phyloP scores from a whole-genome alignment of 768 basidiomycete species.

The Rubroboletus satanas region DNA sequence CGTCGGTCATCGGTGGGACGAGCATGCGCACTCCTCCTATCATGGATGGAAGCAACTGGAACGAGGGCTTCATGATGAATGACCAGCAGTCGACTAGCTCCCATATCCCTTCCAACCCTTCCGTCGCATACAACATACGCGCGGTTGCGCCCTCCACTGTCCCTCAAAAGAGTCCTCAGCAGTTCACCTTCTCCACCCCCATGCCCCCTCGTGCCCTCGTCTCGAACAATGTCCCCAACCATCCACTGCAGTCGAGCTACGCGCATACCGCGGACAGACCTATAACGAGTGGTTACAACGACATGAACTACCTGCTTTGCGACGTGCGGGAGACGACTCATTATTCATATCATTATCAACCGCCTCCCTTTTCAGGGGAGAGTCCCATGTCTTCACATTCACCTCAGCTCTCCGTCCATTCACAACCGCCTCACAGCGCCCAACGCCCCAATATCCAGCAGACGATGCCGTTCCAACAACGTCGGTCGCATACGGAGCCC shows the following conservation, averaged over 20 bases:
- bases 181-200: slow-evolving; percentile 40
- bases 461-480: slow-evolving; percentile 49
- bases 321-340: slow-evolving; percentile 48
- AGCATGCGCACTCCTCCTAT: slow-evolving; percentile 40
- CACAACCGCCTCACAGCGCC: slow-evolving; percentile 31
- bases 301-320: slow-evolving; percentile 42
- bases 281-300: slow-evolving; percentile 44
- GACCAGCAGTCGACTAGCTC: slow-evolving; percentile 37
- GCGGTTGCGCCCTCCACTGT: slow-evolving; percentile 43
- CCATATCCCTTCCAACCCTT: slow-evolving; percentile 38
- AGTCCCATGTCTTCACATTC: slow-evolving; percentile 41
- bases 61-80: slow-evolving; percentile 50
- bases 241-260: slow-evolving; percentile 37
- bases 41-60: slow-evolving; percentile 52
- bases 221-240: slow-evolving; percentile 40
- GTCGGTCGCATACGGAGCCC: slow-evolving; percentile 56
- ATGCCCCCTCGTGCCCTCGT: slow-evolving; percentile 43
- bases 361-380: slow-evolving; percentile 45
- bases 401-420: slow-evolving; percentile 37
- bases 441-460: slow-evolving; percentile 41
- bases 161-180: slow-evolving; percentile 44
- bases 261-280: slow-evolving; percentile 50
- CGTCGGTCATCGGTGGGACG: slow-evolving; percentile 30
- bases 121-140: slow-evolving; percentile 44
- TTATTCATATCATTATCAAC: slow-evolving; percentile 53